Evolutionary conservation across 495 filamentous ascomycete genomes (phyloP).

Genomic region (Xanthoparmelia taractica): DNA sequence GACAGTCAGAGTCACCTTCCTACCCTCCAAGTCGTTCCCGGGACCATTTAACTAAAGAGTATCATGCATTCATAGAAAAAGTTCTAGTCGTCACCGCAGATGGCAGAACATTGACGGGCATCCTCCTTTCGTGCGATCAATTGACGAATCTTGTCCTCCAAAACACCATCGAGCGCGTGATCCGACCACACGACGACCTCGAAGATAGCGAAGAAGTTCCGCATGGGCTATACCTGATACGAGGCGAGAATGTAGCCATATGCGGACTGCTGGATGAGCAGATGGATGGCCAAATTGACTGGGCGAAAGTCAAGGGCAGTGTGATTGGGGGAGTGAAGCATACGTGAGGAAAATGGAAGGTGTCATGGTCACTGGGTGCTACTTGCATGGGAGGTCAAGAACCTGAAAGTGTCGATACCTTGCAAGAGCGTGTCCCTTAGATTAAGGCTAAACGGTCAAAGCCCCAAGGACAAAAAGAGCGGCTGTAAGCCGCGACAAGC

Average conservation of each 20-base stretch:
- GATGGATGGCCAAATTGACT: constrained; percentile 81
- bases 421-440: not conserved
- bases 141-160: constrained; percentile 86
- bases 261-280: constrained; percentile 85
- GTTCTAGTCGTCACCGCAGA: constrained; percentile 88
- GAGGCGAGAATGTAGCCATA: constrained; percentile 90
- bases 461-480: not conserved
- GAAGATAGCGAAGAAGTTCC: constrained; percentile 74
- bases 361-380: not conserved
- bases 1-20: constrained; percentile 45
- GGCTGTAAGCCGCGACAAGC: not conserved
- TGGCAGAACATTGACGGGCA: constrained; percentile 80
- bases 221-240: constrained; percentile 83
- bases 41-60: constrained; percentile 12
- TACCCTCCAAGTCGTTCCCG: constrained; percentile 1
- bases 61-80: constrained; percentile 54
- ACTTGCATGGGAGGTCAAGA: not conserved
- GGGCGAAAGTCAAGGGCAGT: constrained; percentile 78
- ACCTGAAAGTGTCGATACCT: not conserved
- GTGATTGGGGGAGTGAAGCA: constrained; percentile 80
- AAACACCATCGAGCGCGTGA: constrained; percentile 80
- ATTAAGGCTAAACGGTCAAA: not conserved
- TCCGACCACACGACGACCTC: constrained; percentile 71
- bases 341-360: constrained; percentile 37
- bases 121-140: constrained; percentile 79